phyloP scores from a whole-genome alignment of 2,329 filamentous ascomycete species.

The Aaosphaeria pasadenensis region DNA sequence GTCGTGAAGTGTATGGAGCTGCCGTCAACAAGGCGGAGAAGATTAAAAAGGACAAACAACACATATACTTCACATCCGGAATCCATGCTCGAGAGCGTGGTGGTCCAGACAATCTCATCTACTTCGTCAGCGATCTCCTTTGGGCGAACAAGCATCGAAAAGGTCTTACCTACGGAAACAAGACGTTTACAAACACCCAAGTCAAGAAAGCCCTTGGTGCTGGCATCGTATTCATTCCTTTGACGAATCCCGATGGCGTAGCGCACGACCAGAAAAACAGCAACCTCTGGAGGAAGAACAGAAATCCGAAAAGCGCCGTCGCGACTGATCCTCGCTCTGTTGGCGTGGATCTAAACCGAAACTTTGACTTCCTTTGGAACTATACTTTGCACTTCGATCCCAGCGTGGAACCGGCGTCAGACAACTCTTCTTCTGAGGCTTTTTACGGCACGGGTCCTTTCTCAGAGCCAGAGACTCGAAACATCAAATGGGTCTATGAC shows the following conservation, averaged over 20 bases:
- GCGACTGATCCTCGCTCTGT: conserved; percentile 13
- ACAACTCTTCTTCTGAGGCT: conserved; percentile 43
- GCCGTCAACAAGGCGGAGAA: conserved; percentile 46
- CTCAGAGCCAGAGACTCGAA: conserved; percentile 57
- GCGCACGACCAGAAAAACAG: conserved; percentile 26
- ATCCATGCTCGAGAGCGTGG: conserved; percentile 61
- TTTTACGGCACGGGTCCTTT: conserved; percentile 53
- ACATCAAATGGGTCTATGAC: conserved; percentile 53
- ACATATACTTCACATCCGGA: conserved; percentile 53
- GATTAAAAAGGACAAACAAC: conserved; percentile 41
- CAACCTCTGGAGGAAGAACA: conserved; percentile 34
- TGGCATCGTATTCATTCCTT: conserved; percentile 51
- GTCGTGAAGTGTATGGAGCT: conserved; percentile 32
- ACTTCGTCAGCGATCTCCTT: conserved; percentile 57
- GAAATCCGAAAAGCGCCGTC: conserved; percentile 36
- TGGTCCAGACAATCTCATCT: conserved; percentile 55
- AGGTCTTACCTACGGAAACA: conserved; percentile 52
- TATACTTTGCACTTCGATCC: conserved; percentile 47
- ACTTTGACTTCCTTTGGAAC: conserved; percentile 57
- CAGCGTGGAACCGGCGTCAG: conserved; percentile 39
- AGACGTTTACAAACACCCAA: conserved; percentile 50
- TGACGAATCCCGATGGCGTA: conserved; percentile 31
- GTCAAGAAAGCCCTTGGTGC: conserved; percentile 51
- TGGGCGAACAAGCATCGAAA: conserved; percentile 49
- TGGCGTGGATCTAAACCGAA: conserved; percentile 32